phyloP scores from a whole-genome alignment of 1,139 yeast species.

The Yueomyces sp. region DNA sequence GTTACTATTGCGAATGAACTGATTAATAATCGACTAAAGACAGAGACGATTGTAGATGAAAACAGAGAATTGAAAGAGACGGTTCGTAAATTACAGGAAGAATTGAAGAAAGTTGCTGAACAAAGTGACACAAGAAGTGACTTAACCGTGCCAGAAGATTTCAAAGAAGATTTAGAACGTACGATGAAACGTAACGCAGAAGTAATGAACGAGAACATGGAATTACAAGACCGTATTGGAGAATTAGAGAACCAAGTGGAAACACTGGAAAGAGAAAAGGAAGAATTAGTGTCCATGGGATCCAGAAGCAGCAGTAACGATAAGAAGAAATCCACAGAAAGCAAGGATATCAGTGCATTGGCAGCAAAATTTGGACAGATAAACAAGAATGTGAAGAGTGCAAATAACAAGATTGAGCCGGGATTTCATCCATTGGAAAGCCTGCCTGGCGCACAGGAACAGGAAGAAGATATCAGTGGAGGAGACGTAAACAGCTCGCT shows the following conservation, averaged over 20 bases:
- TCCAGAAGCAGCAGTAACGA: not conserved
- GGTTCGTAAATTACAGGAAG: slow-evolving; percentile 35
- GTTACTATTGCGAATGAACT: slow-evolving; percentile 63
- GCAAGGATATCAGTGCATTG: not conserved
- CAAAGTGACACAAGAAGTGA: slow-evolving; percentile 23
- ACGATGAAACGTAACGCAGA: slow-evolving; percentile 47
- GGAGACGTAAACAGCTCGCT: not conserved
- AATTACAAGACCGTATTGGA: slow-evolving; percentile 35
- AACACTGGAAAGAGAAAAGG: slow-evolving; percentile 7
- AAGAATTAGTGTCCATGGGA: too few species aligned
- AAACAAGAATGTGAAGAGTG: not conserved
- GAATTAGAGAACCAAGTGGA: slow-evolving; percentile 20
- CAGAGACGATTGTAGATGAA: slow-evolving; percentile 54
- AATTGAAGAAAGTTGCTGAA: slow-evolving; percentile 21
- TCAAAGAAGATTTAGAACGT: slow-evolving; percentile 34
- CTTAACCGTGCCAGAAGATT: slow-evolving; percentile 25
- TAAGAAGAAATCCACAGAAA: not conserved
- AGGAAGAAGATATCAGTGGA: not conserved
- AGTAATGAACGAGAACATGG: slow-evolving; percentile 43
- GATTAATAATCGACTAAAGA: slow-evolving; percentile 47
- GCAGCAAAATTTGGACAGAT: not conserved
- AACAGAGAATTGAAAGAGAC: slow-evolving; percentile 46
- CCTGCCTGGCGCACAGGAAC: not conserved
- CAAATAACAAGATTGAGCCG: not conserved
- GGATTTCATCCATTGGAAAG: not conserved